Conservation (phyloP, 257 asterid genomes). For the Penstemon newberryi region DNA sequence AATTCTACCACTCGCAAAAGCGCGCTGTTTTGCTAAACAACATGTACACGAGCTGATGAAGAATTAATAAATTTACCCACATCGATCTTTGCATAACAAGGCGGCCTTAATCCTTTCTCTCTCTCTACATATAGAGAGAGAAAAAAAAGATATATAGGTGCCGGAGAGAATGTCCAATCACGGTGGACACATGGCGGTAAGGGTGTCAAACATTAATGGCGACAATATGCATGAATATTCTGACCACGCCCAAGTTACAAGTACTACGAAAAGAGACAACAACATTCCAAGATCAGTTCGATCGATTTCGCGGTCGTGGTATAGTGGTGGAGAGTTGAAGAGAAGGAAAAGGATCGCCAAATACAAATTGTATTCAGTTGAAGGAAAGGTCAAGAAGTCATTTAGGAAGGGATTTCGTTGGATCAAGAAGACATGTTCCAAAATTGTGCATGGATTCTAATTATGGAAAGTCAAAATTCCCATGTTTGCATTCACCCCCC, state of each 20-base stretch:
- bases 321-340: constrained; percentile 46
- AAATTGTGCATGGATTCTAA: constrained; percentile 47
- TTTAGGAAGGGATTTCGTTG: constrained; percentile 53
- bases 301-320: constrained; percentile 35
- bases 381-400: constrained; percentile 63
- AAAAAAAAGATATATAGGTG: constrained; percentile 6
- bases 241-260: not conserved
- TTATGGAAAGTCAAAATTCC: not conserved
- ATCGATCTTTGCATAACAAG: too few species aligned
- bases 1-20: too few species aligned
- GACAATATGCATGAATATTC: not conserved
- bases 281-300: constrained; percentile 9
- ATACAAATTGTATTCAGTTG: constrained; percentile 62
- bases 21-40: too few species aligned
- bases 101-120: constrained; percentile 26
- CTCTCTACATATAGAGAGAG: not conserved
- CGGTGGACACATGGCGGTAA: not conserved
- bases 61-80: not conserved
- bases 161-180: not conserved
- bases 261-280: too few species aligned
- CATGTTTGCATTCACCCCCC: too few species aligned
- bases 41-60: too few species aligned
- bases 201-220: not conserved
- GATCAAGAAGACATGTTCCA: constrained; percentile 58
- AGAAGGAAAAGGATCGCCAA: constrained; percentile 59